Evolutionary conservation across 2,329 filamentous ascomycete species (phyloP).

Genomic region (Trichophyton benhamiae): DNA sequence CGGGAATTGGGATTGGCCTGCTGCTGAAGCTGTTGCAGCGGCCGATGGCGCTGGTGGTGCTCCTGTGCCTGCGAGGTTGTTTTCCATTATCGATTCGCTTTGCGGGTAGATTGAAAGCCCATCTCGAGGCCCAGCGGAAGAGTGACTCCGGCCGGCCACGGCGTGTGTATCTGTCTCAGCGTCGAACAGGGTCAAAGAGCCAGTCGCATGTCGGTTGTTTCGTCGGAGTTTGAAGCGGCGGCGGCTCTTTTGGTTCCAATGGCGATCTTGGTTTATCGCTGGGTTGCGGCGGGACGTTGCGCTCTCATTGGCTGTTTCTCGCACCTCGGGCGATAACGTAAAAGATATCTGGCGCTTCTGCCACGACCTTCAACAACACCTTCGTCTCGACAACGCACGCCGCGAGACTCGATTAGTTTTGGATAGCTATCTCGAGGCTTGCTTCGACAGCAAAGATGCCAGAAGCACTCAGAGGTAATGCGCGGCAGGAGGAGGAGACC

Average conservation of each 20-base stretch:
- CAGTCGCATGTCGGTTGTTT: neutral
- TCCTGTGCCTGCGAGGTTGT: slow-evolving; percentile 22
- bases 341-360: neutral
- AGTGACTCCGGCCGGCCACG: neutral
- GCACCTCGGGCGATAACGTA: neutral
- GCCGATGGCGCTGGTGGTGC: neutral
- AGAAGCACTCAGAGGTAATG: neutral
- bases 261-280: neutral
- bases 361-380: neutral
- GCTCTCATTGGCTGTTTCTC: neutral
- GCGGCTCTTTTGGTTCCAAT: neutral
- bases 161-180: neutral
- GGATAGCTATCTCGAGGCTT: neutral
- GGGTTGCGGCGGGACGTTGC: neutral
- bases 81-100: slow-evolving; percentile 22
- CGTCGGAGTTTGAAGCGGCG: neutral
- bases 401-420: neutral
- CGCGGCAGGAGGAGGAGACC: neutral
- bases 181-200: neutral
- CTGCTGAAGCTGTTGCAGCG: slow-evolving; percentile 16
- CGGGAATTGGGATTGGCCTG: slow-evolving; percentile 39
- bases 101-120: neutral
- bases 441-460: neutral
- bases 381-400: neutral
- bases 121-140: slow-evolving; percentile 2